Percentiles rank a stretch among this genome's conserved stretches.
These are phyloP conservation scores for Lipomyces lipofer DNA, from an alignment of 805 yeast genomes.

Conservation along the genomic window DNA sequence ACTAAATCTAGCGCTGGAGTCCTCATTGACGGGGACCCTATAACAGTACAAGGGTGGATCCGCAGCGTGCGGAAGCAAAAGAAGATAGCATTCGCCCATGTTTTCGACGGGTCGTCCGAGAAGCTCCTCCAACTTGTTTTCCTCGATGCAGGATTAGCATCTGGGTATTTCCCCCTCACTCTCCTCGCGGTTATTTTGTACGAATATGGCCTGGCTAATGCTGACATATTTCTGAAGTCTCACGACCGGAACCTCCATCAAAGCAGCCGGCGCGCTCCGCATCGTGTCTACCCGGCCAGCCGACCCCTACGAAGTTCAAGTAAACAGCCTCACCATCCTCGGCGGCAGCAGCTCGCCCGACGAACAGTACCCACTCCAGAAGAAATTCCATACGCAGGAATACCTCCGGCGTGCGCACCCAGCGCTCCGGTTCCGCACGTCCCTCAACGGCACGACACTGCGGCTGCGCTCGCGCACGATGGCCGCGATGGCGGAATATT, in stretches of 20 bases:
- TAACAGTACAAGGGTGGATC: slow-evolving; percentile 71
- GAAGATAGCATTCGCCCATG: slow-evolving; percentile 74
- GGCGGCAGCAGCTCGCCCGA: slow-evolving; percentile 54
- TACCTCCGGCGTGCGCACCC: slow-evolving; percentile 68
- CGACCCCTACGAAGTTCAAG: slow-evolving; percentile 50
- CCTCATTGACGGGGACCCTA: slow-evolving; percentile 34
- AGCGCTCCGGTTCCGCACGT: slow-evolving; percentile 71
- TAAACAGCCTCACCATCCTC: slow-evolving; percentile 46
- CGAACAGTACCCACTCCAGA: slow-evolving; percentile 71
- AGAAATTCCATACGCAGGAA: slow-evolving; percentile 67
- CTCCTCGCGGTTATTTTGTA: not conserved
- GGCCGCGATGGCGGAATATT: slow-evolving; percentile 53
- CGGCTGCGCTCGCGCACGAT: slow-evolving; percentile 74
- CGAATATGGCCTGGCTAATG: not conserved
- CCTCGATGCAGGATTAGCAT: slow-evolving; percentile 38
- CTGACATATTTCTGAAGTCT: slow-evolving; percentile 33
- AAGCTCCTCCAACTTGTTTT: slow-evolving; percentile 54
- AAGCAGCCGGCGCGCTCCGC: slow-evolving; percentile 15
- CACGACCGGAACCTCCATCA: slow-evolving; percentile 27
- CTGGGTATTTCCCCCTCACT: slow-evolving; percentile 23
- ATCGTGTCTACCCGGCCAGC: slow-evolving; percentile 22
- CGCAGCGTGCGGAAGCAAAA: slow-evolving; percentile 70
- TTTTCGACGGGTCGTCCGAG: slow-evolving; percentile 73
- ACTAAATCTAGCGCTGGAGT: not conserved
- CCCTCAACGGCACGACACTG: slow-evolving; percentile 62